These are phyloP conservation scores for Spatholobus suberectus DNA, from an alignment of 306 rosid species.

Conservation along the genomic window DNA sequence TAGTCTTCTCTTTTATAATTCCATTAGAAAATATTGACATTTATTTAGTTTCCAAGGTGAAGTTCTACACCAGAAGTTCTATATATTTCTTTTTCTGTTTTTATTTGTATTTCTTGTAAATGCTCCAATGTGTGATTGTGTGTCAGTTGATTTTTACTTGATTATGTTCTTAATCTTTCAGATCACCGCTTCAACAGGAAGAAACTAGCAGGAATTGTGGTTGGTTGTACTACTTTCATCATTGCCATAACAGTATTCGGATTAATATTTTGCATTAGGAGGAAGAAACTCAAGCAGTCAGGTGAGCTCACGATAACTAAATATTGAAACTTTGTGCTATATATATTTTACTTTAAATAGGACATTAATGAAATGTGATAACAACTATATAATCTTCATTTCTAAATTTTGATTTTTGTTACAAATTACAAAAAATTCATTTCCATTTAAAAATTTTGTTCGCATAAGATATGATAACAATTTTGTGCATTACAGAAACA, in stretches of 20 bases:
- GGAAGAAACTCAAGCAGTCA: slow-evolving; percentile 10
- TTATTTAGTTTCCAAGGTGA: background rate
- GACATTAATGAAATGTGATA: background rate
- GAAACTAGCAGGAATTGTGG: slow-evolving; percentile 23
- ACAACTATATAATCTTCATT: background rate
- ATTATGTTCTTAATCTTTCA: slow-evolving; percentile 18
- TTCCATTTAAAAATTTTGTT: background rate
- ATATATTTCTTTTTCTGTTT: background rate
- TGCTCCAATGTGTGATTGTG: background rate
- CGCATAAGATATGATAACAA: background rate
- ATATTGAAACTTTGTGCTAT: no score
- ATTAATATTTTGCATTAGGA: slow-evolving; percentile 3
- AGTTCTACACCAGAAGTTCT: background rate
- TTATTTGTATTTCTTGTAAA: no score
- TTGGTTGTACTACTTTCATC: slow-evolving; percentile 5
- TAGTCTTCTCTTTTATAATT: background rate
- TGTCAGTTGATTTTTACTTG: background rate
- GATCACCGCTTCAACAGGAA: background rate
- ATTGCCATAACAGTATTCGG: background rate
- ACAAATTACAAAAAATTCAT: background rate
- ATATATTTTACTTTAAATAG: background rate
- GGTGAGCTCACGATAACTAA: slow-evolving; percentile 16
- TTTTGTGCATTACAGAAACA: background rate
- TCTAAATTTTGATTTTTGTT: background rate
- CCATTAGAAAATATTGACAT: background rate